These are phyloP conservation scores for Aspergillus quadricinctus DNA, from an alignment of 2,329 filamentous ascomycete genomes.

Conservation along the genomic window DNA sequence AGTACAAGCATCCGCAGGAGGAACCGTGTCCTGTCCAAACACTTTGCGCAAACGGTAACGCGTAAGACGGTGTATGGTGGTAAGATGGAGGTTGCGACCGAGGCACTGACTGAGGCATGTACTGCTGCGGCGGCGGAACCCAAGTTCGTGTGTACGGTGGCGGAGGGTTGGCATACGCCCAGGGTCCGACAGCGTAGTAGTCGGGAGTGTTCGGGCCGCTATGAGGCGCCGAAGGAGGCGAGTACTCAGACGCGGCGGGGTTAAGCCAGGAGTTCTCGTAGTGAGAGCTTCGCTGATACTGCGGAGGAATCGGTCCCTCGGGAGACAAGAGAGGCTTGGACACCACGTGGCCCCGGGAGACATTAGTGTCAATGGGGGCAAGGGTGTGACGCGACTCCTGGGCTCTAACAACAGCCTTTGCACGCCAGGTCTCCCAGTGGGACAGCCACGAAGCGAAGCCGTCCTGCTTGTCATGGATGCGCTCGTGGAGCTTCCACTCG, in stretches of 20 bases:
- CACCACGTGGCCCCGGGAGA: constrained; percentile 49
- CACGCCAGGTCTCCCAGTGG: constrained; percentile 63
- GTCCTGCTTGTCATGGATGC: constrained; percentile 67
- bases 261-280: constrained; percentile 51
- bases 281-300: constrained; percentile 45
- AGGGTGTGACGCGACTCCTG: constrained; percentile 48
- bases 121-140: constrained; percentile 33
- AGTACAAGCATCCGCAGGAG: constrained; percentile 46
- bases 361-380: constrained; percentile 62
- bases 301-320: constrained; percentile 46
- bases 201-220: constrained; percentile 46
- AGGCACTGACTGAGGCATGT: constrained; percentile 33
- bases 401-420: constrained; percentile 45
- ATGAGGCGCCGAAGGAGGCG: constrained; percentile 47
- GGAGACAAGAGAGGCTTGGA: constrained; percentile 49
- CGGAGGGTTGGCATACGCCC: constrained; percentile 40
- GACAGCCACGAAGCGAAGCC: constrained; percentile 63
- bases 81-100: constrained; percentile 44
- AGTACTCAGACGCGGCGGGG: constrained; percentile 47
- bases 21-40: constrained; percentile 46
- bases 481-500: constrained; percentile 80
- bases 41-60: constrained; percentile 43
- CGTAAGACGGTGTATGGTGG: constrained; percentile 46
- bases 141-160: constrained; percentile 40
- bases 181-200: constrained; percentile 42